A percentile compares a stretch with the other conserved stretches of the same genome.
Conservation (phyloP, 2,329 filamentous ascomycete species). For the Fusarium sp. region DNA sequence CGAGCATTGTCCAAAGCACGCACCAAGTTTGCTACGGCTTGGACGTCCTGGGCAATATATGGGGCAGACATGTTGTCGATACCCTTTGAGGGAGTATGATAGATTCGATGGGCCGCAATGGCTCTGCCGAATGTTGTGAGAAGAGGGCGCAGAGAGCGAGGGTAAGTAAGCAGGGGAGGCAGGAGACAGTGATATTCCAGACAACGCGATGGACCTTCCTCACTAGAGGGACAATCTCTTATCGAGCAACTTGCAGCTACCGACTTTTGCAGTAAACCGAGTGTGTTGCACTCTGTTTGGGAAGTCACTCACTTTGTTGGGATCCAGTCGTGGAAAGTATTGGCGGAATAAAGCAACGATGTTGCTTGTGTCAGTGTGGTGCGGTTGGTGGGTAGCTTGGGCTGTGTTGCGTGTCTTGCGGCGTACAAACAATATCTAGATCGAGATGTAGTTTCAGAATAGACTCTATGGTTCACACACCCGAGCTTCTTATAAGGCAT, state of each 20-base stretch:
- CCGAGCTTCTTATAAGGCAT: slow-evolving; percentile 24
- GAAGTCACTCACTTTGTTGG: slow-evolving; percentile 12
- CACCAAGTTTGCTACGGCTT: slow-evolving; percentile 77
- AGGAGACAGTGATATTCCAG: neutral
- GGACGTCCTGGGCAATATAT: slow-evolving; percentile 77
- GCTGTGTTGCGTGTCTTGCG: neutral
- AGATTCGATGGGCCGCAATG: neutral
- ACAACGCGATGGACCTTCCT: slow-evolving; percentile 14
- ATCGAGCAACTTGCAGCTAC: neutral
- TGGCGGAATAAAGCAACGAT: neutral
- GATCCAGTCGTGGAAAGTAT: neutral
- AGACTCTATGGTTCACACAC: neutral
- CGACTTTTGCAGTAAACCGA: slow-evolving; percentile 6
- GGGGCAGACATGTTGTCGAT: slow-evolving; percentile 62
- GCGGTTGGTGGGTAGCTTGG: neutral
- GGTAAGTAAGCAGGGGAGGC: slow-evolving; percentile 8
- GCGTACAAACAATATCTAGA: neutral
- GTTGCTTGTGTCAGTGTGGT: slow-evolving; percentile 7
- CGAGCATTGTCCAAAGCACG: slow-evolving; percentile 71
- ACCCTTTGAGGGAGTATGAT: neutral
- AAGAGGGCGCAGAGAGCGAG: slow-evolving; percentile 10
- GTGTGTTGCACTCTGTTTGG: neutral
- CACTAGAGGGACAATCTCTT: slow-evolving; percentile 1
- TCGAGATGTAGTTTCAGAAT: neutral
- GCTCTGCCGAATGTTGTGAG: slow-evolving; percentile 28